A percentile compares a stretch with the other conserved stretches of the same genome.
These are phyloP conservation scores for Allium sativum DNA, from an alignment of 106 monocot genomes.

Conservation along the genomic window DNA sequence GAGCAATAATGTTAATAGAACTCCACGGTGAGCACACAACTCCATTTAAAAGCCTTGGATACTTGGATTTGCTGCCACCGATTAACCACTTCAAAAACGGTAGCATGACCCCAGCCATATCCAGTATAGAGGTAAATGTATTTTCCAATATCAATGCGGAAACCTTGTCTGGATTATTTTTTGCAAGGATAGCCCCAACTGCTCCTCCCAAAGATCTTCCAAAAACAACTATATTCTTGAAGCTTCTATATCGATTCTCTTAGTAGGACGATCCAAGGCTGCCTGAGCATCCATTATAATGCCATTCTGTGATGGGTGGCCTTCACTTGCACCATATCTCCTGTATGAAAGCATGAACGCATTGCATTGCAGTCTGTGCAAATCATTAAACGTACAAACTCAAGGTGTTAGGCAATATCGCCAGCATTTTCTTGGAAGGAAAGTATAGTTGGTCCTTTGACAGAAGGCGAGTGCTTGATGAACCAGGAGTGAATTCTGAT, in stretches of 20 bases:
- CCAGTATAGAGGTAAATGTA: constrained; percentile 90
- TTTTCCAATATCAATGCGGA: constrained; percentile 86
- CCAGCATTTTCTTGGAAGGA: constrained; percentile 99
- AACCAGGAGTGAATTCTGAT: constrained; percentile 95
- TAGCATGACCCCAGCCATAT: constrained; percentile 84
- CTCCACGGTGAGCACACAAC: constrained; percentile 87
- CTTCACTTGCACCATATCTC: constrained; percentile 97
- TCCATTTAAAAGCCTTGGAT: constrained; percentile 69
- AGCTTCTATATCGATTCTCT: constrained; percentile 84
- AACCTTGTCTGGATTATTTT: constrained; percentile 87
- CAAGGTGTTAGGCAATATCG: constrained; percentile 96
- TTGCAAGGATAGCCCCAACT: constrained; percentile 81
- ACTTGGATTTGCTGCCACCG: constrained; percentile 54
- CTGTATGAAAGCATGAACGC: constrained; percentile 97
- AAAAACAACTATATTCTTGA: constrained; percentile 92
- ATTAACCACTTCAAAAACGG: constrained; percentile 83
- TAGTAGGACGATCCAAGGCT: constrained; percentile 78
- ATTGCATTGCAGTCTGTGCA: constrained; percentile 84
- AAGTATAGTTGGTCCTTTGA: constrained; percentile 75
- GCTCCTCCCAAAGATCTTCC: constrained; percentile 99
- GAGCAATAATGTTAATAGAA: constrained; percentile 63
- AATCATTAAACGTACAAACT: constrained; percentile 71
- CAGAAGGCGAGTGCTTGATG: constrained; percentile 53
- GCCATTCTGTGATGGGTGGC: constrained; percentile 86
- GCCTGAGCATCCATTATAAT: constrained; percentile 96